phyloP scores from a whole-genome alignment of 345 rosid genomes.

The Melaleuca quinquenervia region DNA sequence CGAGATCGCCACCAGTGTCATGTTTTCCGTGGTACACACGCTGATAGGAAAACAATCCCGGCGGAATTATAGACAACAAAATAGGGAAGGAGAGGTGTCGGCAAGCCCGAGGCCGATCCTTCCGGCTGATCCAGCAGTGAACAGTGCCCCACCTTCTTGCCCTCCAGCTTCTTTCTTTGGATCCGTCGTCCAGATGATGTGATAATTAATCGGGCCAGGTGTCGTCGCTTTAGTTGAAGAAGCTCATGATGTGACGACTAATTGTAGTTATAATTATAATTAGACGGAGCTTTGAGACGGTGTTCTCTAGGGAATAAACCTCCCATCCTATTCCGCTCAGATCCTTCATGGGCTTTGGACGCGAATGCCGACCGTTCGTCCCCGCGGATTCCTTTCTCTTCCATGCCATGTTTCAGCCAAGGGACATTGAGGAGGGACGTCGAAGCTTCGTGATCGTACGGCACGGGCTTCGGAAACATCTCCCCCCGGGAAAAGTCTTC shows the following conservation, averaged over 20 bases:
- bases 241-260: background rate
- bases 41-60: background rate
- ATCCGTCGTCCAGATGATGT: conserved; percentile 1
- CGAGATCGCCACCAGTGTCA: background rate
- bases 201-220: background rate
- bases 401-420: background rate
- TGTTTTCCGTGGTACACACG: background rate
- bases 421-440: background rate
- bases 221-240: background rate
- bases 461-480: background rate
- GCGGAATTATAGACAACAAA: background rate
- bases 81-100: accelerated
- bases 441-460: background rate
- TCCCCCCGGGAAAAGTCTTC: background rate
- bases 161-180: background rate
- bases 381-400: background rate
- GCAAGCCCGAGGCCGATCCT: background rate
- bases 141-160: background rate
- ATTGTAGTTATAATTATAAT: background rate
- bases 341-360: background rate
- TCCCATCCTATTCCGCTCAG: background rate
- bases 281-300: background rate
- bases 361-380: background rate
- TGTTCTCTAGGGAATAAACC: background rate
- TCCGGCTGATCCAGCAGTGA: background rate